phyloP scores from a whole-genome alignment of 2,329 filamentous ascomycete species.

The Aspergillus cejpii region DNA sequence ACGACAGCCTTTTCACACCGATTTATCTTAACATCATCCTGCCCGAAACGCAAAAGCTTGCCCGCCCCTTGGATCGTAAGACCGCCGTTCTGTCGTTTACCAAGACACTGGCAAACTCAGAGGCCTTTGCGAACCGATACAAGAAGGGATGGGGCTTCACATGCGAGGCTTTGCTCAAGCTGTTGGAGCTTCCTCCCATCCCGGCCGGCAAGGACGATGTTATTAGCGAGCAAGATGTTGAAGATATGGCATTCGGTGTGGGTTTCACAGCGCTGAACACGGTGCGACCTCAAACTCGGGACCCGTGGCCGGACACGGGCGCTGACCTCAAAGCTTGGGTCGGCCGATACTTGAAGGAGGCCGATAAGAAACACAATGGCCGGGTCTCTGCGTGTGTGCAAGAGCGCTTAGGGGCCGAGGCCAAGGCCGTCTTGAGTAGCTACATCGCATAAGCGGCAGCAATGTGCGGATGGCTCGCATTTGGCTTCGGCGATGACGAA shows the following conservation, averaged over 20 bases:
- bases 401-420: constrained; percentile 61
- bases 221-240: constrained; percentile 81
- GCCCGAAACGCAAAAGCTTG: constrained; percentile 79
- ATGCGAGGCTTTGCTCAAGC: constrained; percentile 78
- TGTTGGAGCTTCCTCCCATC: constrained; percentile 82
- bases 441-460: constrained; percentile 38
- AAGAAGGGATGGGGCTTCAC: constrained; percentile 88
- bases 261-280: constrained; percentile 93
- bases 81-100: constrained; percentile 87
- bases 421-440: constrained; percentile 42
- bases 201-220: constrained; percentile 64
- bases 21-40: constrained; percentile 85
- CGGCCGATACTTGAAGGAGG: constrained; percentile 67
- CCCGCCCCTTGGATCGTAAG: constrained; percentile 84
- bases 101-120: constrained; percentile 81
- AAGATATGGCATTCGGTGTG: constrained; percentile 90
- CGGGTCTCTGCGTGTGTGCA: constrained; percentile 64
- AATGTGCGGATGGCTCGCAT: background rate
- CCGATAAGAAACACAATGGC: constrained; percentile 66
- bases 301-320: constrained; percentile 79
- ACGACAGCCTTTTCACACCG: constrained; percentile 61
- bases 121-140: constrained; percentile 73
- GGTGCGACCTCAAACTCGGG: constrained; percentile 64
- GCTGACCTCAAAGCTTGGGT: constrained; percentile 78
- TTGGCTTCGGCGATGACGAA: background rate